Evolutionary conservation across 2,329 filamentous ascomycete species (phyloP), one percentile per base, ranked within the genome.

Genomic region (Geoglossum cookeanum): DNA sequence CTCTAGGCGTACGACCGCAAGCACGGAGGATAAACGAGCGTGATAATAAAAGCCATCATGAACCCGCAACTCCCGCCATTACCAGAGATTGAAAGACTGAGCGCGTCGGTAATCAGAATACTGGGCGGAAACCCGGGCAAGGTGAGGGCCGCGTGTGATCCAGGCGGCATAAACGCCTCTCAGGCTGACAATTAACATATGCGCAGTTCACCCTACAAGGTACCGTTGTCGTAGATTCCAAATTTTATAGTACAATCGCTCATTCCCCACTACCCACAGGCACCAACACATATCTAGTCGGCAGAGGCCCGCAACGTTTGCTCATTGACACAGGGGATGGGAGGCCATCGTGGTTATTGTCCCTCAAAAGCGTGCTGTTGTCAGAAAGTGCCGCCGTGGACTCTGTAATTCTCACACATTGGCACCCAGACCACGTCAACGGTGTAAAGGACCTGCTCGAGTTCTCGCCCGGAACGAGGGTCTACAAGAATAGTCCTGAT

Each of bases 251-350:
- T 11, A 30, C 32, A 45, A 44, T 55, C 29, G 32, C 4, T 57
- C 39, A 15, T 17, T 22, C 22, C 22, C 22, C 49, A 22, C 55
- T 39, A 48, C 52, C 27, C 22, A 39, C 62, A 78, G 76, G 89
- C 60, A 96, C 92, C 63, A 98, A 98, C 69, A 98, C 92, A 37
- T 98, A 98, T 68, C 78, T 98, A 17, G 66, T 98, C 59, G 92
- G 92, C 59, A 82, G 78, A 5, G 91, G 90, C 3, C 68, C 73
- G 4, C 70, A 72, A 5, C 82, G 92, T 8, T 76, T 97, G 59
- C 78, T 98, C 27, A 81, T 98, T 65, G 92, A 98, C 70, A 95
- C 90, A 0, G 92, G 86, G 54, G 84, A 95, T 69, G 92, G 91
- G 52, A 78, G 75, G 58, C 78, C 82, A 1, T 75, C 78, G 37